phyloP scores from a whole-genome alignment of 1,284 basidiomycete genomes.

The Tylopilus sp. region DNA sequence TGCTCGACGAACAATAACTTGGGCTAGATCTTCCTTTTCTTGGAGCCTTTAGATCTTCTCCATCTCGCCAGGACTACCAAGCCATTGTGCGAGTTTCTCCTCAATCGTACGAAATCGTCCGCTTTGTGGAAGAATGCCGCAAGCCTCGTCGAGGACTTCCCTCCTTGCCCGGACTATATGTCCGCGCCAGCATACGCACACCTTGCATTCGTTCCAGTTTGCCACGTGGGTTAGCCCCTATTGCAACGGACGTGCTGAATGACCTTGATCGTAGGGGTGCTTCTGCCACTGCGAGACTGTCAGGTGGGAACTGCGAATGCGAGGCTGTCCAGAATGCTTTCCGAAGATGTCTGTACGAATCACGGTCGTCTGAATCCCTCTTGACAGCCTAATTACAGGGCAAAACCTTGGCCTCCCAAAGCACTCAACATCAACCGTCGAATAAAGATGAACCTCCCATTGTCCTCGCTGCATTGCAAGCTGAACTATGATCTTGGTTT shows the following conservation, averaged over 20 bases:
- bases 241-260: neutral
- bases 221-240: constrained; percentile 33
- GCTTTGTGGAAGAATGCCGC: constrained; percentile 36
- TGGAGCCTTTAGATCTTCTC: constrained; percentile 39
- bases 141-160: constrained; percentile 31
- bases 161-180: constrained; percentile 38
- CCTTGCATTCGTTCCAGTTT: constrained; percentile 38
- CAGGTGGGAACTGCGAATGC: constrained; percentile 38
- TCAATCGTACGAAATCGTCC: constrained; percentile 30
- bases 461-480: neutral
- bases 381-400: constrained; percentile 7
- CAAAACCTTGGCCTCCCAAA: neutral
- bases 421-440: neutral
- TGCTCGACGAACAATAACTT: neutral
- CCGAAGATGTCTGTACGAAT: constrained; percentile 12
- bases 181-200: constrained; percentile 37
- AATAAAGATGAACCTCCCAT: neutral
- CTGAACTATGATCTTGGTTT: neutral
- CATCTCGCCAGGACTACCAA: constrained; percentile 40
- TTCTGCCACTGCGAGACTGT: constrained; percentile 27
- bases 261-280: constrained; percentile 30
- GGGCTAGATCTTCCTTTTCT: constrained; percentile 34
- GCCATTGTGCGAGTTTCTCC: constrained; percentile 36
- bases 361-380: no score
- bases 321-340: constrained; percentile 37